Evolutionary conservation across 192 early-diverging fungal species (phyloP).

Genomic region (Podila epicladia): DNA sequence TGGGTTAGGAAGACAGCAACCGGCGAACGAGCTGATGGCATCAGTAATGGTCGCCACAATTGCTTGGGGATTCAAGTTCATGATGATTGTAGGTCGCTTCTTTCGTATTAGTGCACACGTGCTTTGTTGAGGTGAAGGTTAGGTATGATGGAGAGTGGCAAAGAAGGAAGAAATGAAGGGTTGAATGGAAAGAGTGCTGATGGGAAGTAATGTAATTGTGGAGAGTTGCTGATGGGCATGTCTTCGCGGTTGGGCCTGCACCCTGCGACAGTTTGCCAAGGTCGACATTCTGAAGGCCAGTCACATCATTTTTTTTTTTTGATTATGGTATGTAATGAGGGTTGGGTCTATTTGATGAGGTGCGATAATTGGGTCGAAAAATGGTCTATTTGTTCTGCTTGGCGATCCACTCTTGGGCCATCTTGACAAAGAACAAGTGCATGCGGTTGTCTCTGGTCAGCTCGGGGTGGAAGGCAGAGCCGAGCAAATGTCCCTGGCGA

Average conservation of each 20-base stretch:
- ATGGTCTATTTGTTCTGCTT: conserved; percentile 17
- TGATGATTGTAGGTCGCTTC: background rate
- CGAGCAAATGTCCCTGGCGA: conserved; percentile 84
- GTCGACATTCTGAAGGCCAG: no score
- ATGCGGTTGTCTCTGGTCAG: conserved; percentile 89
- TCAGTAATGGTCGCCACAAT: conserved; percentile 52
- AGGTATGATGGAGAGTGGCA: background rate
- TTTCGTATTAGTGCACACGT: background rate
- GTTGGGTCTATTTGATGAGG: no score
- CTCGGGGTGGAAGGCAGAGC: conserved; percentile 97
- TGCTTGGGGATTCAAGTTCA: conserved; percentile 38
- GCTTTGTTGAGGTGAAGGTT: no score
- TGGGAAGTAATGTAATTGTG: no score
- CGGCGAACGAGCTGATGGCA: conserved; percentile 42
- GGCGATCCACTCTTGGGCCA: conserved; percentile 52
- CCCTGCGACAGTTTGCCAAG: no score
- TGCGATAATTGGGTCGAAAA: no score
- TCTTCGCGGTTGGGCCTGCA: no score
- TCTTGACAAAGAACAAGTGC: conserved; percentile 85
- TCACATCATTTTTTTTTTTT: background rate
- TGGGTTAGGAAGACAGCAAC: conserved; percentile 60
- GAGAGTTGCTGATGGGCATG: no score
- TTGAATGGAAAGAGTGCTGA: no score
- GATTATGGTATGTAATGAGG: no score
- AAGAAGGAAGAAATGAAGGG: background rate